Conservation (phyloP, 805 yeast genomes). For the Maudiozyma bulderi region DNA sequence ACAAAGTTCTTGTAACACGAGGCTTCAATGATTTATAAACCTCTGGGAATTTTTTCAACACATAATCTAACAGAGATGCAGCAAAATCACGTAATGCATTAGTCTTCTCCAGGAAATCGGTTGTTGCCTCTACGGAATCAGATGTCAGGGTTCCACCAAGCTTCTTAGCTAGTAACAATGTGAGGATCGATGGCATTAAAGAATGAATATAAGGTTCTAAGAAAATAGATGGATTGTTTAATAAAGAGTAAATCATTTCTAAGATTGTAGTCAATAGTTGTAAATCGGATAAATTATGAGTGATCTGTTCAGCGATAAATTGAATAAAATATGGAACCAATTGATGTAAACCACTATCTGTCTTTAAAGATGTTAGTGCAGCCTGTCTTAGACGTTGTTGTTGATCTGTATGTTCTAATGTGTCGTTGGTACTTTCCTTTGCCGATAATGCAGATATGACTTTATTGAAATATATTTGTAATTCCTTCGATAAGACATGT, state of each 20-base stretch:
- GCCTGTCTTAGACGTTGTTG: slow-evolving; percentile 49
- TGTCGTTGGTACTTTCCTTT: slow-evolving; percentile 31
- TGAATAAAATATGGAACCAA: slow-evolving; percentile 93
- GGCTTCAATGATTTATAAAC: slow-evolving; percentile 86
- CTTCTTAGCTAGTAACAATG: slow-evolving; percentile 78
- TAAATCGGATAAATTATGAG: slow-evolving; percentile 71
- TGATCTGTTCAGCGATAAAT: slow-evolving; percentile 89
- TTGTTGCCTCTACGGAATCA: slow-evolving; percentile 13
- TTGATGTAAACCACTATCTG: slow-evolving; percentile 95
- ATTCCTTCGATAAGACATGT: slow-evolving; percentile 88
- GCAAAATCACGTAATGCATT: slow-evolving; percentile 79
- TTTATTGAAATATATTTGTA: slow-evolving; percentile 87
- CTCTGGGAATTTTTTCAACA: slow-evolving; percentile 71
- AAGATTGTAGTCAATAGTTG: slow-evolving; percentile 71
- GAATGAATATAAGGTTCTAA: slow-evolving; percentile 95
- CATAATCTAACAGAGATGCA: slow-evolving; percentile 68
- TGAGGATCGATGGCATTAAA: slow-evolving; percentile 90
- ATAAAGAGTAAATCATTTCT: slow-evolving; percentile 76
- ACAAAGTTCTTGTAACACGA: slow-evolving; percentile 82
- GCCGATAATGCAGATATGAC: slow-evolving; percentile 69
- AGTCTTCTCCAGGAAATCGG: slow-evolving; percentile 32
- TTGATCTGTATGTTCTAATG: not conserved
- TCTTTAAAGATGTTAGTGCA: slow-evolving; percentile 72
- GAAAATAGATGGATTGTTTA: slow-evolving; percentile 75
- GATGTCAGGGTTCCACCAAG: slow-evolving; percentile 47